Base-by-base conservation (phyloP, 352 stramenopile genomes). In the Bremia lactucae region DNA sequence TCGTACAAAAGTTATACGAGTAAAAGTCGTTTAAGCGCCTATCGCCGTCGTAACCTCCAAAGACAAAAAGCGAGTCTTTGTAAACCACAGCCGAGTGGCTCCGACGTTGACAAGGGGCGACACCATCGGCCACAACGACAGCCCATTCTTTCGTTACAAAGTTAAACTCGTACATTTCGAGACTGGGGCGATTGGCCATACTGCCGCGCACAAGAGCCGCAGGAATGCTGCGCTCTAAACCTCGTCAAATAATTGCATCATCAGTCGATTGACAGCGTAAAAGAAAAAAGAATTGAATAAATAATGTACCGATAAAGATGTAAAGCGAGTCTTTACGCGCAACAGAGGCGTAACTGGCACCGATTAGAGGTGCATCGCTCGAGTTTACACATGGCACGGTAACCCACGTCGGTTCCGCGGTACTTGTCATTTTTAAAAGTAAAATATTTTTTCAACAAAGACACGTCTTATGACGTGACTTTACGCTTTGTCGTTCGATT, bases 1-100 rank as follows among this genome's bases (percentile, higher is more conserved):
- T 63, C 59, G 34, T 70, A 95, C 78, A 42, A 48, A 97, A 97
- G 49, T 95, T 90, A 68, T 91, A 98, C 34, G 91, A 79, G 60
- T 96, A 87, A 55, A 98, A 96, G 48, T 96, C 89, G 62, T 97
- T 97, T 13, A 97, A 74, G 25, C 93, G 75, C 46, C 68, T 78
- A 37, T 72, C 84, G 10, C 93, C 93, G 59, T 97, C 84, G 50
- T 96, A 97, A 20, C 93, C 91, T 2, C 76, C 87, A 48, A 97
- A 97, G 4, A 98, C 81, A 49, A 89, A 97, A 56, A 98, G 90
- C 46, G 73, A 84, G 49, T 94, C 83, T 36, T 87, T 84, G 68
- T 95, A 81, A 5, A 95, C 75, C 19, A 97, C 81, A 2, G 81
- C 86, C 5, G 95, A 83, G 62, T 97, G 90, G 48, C 87, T 82